These are phyloP conservation scores for Penicillium brevicompactum DNA, from an alignment of 2,329 filamentous ascomycete genomes.

Conservation along the genomic window DNA sequence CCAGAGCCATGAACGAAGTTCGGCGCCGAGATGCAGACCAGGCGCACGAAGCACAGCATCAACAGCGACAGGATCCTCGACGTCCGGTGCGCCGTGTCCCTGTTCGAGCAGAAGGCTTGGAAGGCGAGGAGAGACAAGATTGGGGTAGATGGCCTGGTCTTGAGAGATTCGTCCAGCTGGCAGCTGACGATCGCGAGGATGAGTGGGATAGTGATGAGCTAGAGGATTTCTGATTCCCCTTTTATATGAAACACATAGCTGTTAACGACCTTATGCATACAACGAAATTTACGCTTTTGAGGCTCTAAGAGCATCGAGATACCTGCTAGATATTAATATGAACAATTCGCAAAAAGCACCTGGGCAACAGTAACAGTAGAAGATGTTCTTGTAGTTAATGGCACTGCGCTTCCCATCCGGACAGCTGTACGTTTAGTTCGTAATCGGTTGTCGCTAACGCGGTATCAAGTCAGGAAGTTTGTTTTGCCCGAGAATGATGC, in stretches of 20 bases:
- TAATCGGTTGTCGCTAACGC: too few relatives aligned
- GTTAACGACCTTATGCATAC: neutral
- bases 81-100: slow-evolving; percentile 5
- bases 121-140: neutral
- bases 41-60: neutral
- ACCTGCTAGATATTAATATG: too few relatives aligned
- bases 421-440: too few relatives aligned
- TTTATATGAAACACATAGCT: slow-evolving; percentile 36
- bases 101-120: neutral
- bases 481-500: slow-evolving; percentile 5
- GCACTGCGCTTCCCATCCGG: too few relatives aligned
- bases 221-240: slow-evolving; percentile 46
- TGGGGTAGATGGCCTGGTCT: slow-evolving; percentile 37
- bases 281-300: slow-evolving; percentile 27
- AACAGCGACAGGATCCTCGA: slow-evolving; percentile 12
- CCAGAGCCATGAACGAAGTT: slow-evolving; percentile 42
- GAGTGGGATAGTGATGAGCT: slow-evolving; percentile 63
- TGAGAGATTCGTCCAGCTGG: slow-evolving; percentile 56
- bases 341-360: too few relatives aligned
- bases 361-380: too few relatives aligned
- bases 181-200: slow-evolving; percentile 57
- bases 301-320: too few relatives aligned
- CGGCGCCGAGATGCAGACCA: slow-evolving; percentile 27
- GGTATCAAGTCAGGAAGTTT: neutral
- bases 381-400: too few relatives aligned